A percentile compares a stretch with the other conserved stretches of the same genome.
These are phyloP conservation scores for Botrytis deweyae DNA, from an alignment of 2,329 filamentous ascomycete species.

Conservation along the genomic window DNA sequence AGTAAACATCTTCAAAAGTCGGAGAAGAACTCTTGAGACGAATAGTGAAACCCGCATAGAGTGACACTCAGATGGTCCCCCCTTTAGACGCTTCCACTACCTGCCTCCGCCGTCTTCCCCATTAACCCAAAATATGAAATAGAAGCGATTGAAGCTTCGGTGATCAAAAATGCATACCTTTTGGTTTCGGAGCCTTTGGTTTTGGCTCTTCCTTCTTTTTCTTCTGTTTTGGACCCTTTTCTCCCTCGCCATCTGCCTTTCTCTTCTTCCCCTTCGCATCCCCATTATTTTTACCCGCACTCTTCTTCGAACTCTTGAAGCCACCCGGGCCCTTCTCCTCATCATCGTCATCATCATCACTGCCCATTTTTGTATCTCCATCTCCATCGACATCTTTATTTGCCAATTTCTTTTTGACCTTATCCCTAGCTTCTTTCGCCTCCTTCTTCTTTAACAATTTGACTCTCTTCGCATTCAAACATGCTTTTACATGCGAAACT, in stretches of 20 bases:
- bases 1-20: neutral
- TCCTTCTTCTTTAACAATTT: slow-evolving; percentile 41
- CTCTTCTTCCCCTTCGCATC: slow-evolving; percentile 69
- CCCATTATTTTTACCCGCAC: slow-evolving; percentile 62
- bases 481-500: slow-evolving; percentile 77
- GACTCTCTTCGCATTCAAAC: slow-evolving; percentile 61
- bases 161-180: slow-evolving; percentile 52
- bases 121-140: neutral
- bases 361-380: slow-evolving; percentile 41
- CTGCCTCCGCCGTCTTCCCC: neutral
- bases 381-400: slow-evolving; percentile 39
- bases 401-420: slow-evolving; percentile 45
- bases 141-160: neutral
- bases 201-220: slow-evolving; percentile 95
- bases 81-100: neutral
- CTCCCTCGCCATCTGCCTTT: slow-evolving; percentile 72
- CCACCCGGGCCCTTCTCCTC: slow-evolving; percentile 41
- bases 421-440: slow-evolving; percentile 40
- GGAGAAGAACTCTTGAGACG: neutral
- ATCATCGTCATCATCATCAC: slow-evolving; percentile 44
- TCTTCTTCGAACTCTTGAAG: slow-evolving; percentile 56
- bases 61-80: neutral
- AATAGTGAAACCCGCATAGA: neutral
- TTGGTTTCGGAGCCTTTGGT: slow-evolving; percentile 77
- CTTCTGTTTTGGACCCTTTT: slow-evolving; percentile 82